Percentiles rank a stretch among this genome's conserved stretches.
Evolutionary conservation across 2,329 filamentous ascomycete species (phyloP).

Genomic region (Calonectria hongkongensis): DNA sequence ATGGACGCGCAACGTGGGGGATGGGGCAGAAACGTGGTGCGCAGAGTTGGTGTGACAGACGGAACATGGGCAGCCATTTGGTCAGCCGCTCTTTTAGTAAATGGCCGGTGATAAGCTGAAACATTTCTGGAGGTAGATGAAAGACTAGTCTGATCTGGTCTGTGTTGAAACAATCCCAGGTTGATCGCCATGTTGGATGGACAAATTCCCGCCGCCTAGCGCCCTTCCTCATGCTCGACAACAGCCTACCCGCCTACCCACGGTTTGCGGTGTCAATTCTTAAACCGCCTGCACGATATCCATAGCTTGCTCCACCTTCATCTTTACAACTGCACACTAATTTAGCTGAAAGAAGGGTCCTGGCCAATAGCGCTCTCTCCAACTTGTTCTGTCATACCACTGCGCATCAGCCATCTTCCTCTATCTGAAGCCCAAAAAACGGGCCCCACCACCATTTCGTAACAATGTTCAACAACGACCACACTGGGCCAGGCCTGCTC

Average conservation of each 20-base stretch:
- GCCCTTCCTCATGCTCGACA: neutral
- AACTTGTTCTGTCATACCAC: neutral
- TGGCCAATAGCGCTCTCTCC: neutral
- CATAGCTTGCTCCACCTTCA: constrained; percentile 2
- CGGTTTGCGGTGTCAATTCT: constrained; percentile 21
- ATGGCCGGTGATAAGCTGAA: constrained; percentile 3
- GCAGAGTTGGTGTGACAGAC: constrained; percentile 16
- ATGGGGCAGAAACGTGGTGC: constrained; percentile 20
- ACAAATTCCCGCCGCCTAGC: neutral
- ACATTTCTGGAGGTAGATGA: neutral
- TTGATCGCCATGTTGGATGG: constrained; percentile 12
- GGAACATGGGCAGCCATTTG: neutral
- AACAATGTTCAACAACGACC: constrained; percentile 3
- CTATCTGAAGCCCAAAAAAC: neutral
- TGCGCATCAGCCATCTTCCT: neutral
- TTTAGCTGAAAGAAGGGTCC: neutral
- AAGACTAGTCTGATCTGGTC: neutral
- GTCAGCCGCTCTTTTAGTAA: neutral
- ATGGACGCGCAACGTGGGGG: constrained; percentile 27
- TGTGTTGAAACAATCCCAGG: neutral
- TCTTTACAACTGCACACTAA: neutral
- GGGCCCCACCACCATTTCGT: constrained; percentile 11
- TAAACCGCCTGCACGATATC: neutral
- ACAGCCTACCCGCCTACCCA: neutral
- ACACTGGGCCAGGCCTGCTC: neutral